phyloP scores from a whole-genome alignment of 441 rosid genomes.

The Erysimum cheiri region DNA sequence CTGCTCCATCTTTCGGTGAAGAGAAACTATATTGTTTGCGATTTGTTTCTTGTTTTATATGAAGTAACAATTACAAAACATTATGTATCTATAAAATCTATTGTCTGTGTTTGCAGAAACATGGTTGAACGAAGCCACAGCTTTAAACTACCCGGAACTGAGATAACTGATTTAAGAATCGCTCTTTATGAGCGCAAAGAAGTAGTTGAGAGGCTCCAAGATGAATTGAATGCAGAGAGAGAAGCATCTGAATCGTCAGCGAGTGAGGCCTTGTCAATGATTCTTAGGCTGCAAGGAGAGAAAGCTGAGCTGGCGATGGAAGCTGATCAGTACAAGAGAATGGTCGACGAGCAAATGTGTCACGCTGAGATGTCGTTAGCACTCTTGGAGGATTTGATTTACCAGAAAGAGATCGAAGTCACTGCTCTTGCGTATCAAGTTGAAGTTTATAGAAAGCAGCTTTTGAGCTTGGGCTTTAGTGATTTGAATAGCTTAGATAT shows the following conservation, averaged over 20 bases:
- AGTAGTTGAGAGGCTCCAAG: slow-evolving; percentile 64
- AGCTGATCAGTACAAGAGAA: slow-evolving; percentile 75
- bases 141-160: slow-evolving; percentile 46
- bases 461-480: slow-evolving; percentile 60
- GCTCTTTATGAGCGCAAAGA: slow-evolving; percentile 63
- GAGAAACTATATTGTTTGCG: background rate
- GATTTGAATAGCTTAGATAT: slow-evolving; percentile 54
- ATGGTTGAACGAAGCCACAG: slow-evolving; percentile 46
- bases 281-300: slow-evolving; percentile 73
- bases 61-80: slow-evolving; percentile 14
- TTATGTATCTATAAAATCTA: background rate
- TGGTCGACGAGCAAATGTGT: slow-evolving; percentile 70
- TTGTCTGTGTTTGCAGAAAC: slow-evolving; percentile 27
- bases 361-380: slow-evolving; percentile 73
- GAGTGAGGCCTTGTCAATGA: slow-evolving; percentile 78
- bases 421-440: slow-evolving; percentile 73
- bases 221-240: slow-evolving; percentile 68
- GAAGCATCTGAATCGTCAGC: slow-evolving; percentile 75
- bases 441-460: slow-evolving; percentile 66
- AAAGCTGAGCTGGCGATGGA: slow-evolving; percentile 70
- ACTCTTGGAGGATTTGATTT: slow-evolving; percentile 58
- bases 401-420: slow-evolving; percentile 76
- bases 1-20: background rate
- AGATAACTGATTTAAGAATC: slow-evolving; percentile 48
- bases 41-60: background rate